Evolutionary conservation across 1,139 yeast species (phyloP), one percentile per base, ranked within the genome.

Genomic region (Pichia sp.): DNA sequence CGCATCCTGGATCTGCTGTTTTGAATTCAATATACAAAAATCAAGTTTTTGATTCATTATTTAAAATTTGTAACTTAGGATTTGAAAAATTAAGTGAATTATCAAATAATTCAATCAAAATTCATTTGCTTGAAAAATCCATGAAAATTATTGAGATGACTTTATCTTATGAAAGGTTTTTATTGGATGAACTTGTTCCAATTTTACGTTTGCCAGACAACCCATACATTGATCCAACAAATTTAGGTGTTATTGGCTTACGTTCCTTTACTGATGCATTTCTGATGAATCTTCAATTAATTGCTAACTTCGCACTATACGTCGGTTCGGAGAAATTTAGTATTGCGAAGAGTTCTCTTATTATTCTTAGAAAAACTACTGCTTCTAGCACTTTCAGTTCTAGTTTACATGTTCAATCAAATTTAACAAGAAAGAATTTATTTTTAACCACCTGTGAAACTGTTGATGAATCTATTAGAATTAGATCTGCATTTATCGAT

Each of bases 391-490:
- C 70, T 43, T 82, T 82, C 4, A 23, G n/a, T 4, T 38, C 25
- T 10, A 37, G 37, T 2, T 3, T 62, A 16, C 16, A 16, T 16
- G 16, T 16, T 16, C 60, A 67, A 4, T 58, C 67, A 8, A 65
- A 72, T 1, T 58, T 78, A 12, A 65, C 76, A 44, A 72, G 71
- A 24, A 75, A 73, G 49, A 80, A 82, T 52, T 75, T 92, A 51
- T 65, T 90, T n/a, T 65, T 90, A 37, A 80, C 87, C 0, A 73
- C 87, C 28, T 73, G 85, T 43, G 82, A 81, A 56, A 81, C 87
- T 16, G 77, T 85, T 30, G 87, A 84, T 55, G 96, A 89, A 55
- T 71, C 80, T 0, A 63, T 67, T 5, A 74, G 89, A 50, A 84
- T 92, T 38, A 78, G 84, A 51, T 78, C 75, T 55, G 80, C 89